Percentiles rank a stretch among this genome's conserved stretches.
Conservation (phyloP, 1,284 basidiomycete genomes). For the Papiliotrema laurentii region DNA sequence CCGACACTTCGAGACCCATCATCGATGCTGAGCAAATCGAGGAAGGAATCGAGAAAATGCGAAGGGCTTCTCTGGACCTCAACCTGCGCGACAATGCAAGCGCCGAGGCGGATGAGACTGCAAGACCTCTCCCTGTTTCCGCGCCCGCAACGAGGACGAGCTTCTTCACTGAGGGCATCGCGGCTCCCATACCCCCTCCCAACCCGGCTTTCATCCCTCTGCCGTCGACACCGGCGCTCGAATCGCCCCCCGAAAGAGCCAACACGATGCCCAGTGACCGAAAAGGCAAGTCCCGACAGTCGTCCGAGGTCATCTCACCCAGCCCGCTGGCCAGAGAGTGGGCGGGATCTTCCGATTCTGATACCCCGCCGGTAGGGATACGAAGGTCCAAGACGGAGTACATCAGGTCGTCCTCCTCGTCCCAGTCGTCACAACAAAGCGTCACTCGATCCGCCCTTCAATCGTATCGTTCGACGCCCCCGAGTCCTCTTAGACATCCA, state of each 20-base stretch:
- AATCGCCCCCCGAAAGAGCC: neutral
- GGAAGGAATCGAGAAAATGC: conserved; percentile 38
- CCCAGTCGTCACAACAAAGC: neutral
- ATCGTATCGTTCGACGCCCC: conserved; percentile 1
- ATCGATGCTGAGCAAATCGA: conserved; percentile 35
- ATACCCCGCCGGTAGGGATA: conserved; percentile 12
- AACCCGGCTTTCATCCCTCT: neutral
- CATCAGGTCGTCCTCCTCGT: conserved; percentile 5
- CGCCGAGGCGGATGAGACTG: neutral
- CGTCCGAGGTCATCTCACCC: conserved; percentile 37
- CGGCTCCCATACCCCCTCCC: neutral
- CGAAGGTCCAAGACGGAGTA: conserved; percentile 26
- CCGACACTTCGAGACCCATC: conserved; percentile 23
- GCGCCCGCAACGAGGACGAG: conserved; percentile 37
- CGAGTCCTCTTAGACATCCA: conserved; percentile 1
- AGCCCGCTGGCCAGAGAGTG: conserved; percentile 43
- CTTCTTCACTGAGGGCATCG: conserved; percentile 29
- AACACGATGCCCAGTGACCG: neutral
- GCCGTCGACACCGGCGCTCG: neutral
- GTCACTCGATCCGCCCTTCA: conserved; percentile 5
- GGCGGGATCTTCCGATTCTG: conserved; percentile 17
- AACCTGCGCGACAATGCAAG: conserved; percentile 14
- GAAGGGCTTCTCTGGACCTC: conserved; percentile 40
- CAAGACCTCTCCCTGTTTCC: conserved; percentile 9
- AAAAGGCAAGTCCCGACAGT: conserved; percentile 17